A percentile compares a stretch with the other conserved stretches of the same genome.
Conservation (phyloP, 352 stramenopile species). For the Phytopythium kandeliae region DNA sequence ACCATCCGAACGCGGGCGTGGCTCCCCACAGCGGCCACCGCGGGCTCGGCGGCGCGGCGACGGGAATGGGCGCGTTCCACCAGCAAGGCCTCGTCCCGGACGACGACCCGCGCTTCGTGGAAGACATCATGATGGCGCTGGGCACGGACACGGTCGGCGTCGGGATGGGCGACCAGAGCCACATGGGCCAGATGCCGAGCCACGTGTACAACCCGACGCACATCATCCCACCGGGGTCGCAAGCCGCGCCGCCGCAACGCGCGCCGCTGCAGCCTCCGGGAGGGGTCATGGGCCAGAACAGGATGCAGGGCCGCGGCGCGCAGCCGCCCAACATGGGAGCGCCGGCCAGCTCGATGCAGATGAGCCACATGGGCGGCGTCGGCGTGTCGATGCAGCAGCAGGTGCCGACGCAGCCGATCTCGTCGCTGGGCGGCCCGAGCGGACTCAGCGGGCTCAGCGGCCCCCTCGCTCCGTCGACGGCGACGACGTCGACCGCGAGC, state of each 20-base stretch:
- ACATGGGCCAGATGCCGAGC: slow-evolving; percentile 42
- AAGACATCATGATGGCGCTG: slow-evolving; percentile 61
- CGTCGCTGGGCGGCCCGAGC: slow-evolving; percentile 1
- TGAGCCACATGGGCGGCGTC: slow-evolving; percentile 15
- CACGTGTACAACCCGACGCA: slow-evolving; percentile 63
- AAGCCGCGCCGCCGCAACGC: slow-evolving; percentile 28
- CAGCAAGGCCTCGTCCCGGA: slow-evolving; percentile 51
- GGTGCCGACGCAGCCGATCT: background rate
- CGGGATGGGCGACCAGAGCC: slow-evolving; percentile 38
- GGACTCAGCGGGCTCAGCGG: slow-evolving; percentile 10
- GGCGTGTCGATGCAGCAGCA: slow-evolving; percentile 23
- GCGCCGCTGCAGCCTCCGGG: slow-evolving; percentile 25
- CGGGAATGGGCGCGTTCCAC: slow-evolving; percentile 37
- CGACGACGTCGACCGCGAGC: slow-evolving; percentile 5
- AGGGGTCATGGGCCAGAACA: slow-evolving; percentile 26
- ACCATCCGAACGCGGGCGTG: slow-evolving; percentile 25
- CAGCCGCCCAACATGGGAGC: slow-evolving; percentile 13
- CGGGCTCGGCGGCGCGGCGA: slow-evolving; percentile 16
- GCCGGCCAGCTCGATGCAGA: slow-evolving; percentile 20
- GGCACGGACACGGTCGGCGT: slow-evolving; percentile 47
- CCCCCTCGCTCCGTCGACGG: slow-evolving; percentile 1
- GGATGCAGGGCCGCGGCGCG: slow-evolving; percentile 13
- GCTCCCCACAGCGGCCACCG: slow-evolving; percentile 33
- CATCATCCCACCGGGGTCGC: slow-evolving; percentile 34
- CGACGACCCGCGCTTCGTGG: slow-evolving; percentile 62